Base-by-base conservation (phyloP, 1,284 basidiomycete genomes). In the Tilletia indica region DNA sequence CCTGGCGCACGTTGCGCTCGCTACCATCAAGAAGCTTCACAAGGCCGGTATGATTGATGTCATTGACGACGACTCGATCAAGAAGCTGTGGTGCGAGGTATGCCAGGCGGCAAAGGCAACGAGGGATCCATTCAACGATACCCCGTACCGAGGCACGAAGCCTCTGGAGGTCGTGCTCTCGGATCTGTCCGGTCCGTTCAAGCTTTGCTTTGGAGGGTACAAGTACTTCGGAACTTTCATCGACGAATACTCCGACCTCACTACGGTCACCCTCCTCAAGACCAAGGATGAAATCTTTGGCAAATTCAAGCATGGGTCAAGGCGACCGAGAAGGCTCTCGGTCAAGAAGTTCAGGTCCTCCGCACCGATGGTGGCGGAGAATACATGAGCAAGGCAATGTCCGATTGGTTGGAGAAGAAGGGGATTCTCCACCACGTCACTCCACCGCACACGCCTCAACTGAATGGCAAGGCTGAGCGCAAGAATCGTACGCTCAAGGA, bases 381-480 rank as follows among this genome's bases (percentile, higher is more conserved):
- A 54, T 54, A 54, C 3, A 31, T 54, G 51, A 54, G 25, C 51
- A 54, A 54, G 51, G 25, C 51, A 54, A 54, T 31, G 51, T 1
- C 51, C 51, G 51, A n/a, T 8, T 54, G 51, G 51, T 21, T 54
- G 51, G 51, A 54, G 51, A 54, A 31, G 19, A 54, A 54, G 25
- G 51, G 51, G 1, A 54, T 54, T 54, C n/a, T 31, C 51, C 51
- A 54, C 49, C 48, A 21, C 70, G 67, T 48, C 68, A 63, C 69
- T 14, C 36, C 69, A 11, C 69, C 56, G 1, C 58, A 70, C 58
- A 39, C 56, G 16, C 69, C 51, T 70, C 56, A 70, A 11, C 58
- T 34, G 42, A 70, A 70, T 8, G 69, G 69, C 19, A 34, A 61
- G n/a, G 36, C 69, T 2, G 69, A 70, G 45, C 51, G 51, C 51